Base-by-base conservation (phyloP, 164 flowering plant genomes). In the Taxillus chinensis region DNA sequence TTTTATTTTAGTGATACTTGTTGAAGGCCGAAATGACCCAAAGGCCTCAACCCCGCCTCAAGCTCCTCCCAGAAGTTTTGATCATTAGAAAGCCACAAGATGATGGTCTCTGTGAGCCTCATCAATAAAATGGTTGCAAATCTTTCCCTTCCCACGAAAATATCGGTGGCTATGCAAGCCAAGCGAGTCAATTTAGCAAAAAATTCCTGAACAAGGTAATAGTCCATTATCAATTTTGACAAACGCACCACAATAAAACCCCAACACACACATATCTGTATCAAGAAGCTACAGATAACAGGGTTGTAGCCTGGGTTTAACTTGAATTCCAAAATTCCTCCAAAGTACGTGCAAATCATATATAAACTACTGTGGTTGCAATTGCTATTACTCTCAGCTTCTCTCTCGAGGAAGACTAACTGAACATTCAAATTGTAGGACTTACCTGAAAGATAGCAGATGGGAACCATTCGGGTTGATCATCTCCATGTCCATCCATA, bases 1-100 rank as follows among this genome's bases (percentile, higher is more conserved):
- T 27, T 27, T 27, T 27, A 2, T 27, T 27, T 27, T 27, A 27
- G 27, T 27, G 27, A 27, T 65, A 87, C 99, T 89, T 91, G 99
- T 67, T 83, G 95, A 64, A 95, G 88, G 59, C 97, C 99, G 55
- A 80, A 73, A 56, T 96, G 78, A 49, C 97, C 98, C 67, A 95
- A 66, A 60, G 96, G 80, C 71, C 65, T 83, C 64, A 86, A 86
- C 43, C 97, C 98, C 48, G 80, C 89, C 74, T 85, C 97, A 62
- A 95, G 85, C 63, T 95, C 99, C 71, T 91, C 99, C 99, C 99
- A 95, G 69, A 95, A 95, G 72, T 77, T 81, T 70, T 95, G 96
- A 66, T 95, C 99, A 40, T 83, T 84, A 55, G 98, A 91, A 69
- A 95, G 86, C 89, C 89, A 95, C 55, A 95, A 65, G 75, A 95